phyloP scores from a whole-genome alignment of 495 filamentous ascomycete species.

The Penicillium mononematosum region DNA sequence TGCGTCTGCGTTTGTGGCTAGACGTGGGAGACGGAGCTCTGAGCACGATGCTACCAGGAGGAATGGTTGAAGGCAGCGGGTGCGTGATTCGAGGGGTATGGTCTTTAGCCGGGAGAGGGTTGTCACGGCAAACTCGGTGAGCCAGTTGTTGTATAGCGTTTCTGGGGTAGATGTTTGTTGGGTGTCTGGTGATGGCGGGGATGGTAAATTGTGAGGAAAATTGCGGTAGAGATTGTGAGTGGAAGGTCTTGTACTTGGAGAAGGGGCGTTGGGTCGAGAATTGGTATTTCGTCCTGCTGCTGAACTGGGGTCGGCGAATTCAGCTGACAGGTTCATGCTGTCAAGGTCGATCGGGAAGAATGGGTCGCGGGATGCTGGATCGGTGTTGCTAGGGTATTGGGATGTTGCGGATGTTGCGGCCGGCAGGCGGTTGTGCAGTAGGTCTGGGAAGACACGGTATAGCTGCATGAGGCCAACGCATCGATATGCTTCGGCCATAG shows the following conservation, averaged over 20 bases:
- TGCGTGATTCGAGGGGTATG: conserved; percentile 54
- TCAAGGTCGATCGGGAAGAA: conserved; percentile 35
- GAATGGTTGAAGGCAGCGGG: conserved; percentile 55
- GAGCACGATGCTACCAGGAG: conserved; percentile 50
- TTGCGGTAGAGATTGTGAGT: conserved; percentile 13
- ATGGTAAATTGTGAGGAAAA: conserved; percentile 2
- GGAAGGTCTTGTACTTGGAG: conserved; percentile 2
- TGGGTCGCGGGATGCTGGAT: conserved; percentile 19
- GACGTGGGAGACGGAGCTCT: conserved; percentile 47
- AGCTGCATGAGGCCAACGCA: conserved; percentile 54
- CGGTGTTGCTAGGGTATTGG: conserved; percentile 9
- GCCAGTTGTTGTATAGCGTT: conserved; percentile 43
- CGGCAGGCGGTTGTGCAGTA: conserved; percentile 46
- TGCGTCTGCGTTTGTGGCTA: background rate
- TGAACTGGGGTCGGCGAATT: conserved; percentile 16
- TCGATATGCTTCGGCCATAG: conserved; percentile 57
- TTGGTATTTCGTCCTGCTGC: conserved; percentile 3
- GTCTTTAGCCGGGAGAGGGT: conserved; percentile 51
- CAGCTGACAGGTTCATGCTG: conserved; percentile 25
- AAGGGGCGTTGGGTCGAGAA: background rate
- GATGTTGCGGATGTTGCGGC: conserved; percentile 14
- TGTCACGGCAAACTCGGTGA: conserved; percentile 53
- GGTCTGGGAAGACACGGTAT: conserved; percentile 55
- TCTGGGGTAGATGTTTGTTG: conserved; percentile 3
- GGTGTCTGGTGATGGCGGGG: background rate